A percentile compares a stretch with the other conserved stretches of the same genome.
Evolutionary conservation across 441 rosid genomes (phyloP).

Genomic region (Corymbia citriodora): DNA sequence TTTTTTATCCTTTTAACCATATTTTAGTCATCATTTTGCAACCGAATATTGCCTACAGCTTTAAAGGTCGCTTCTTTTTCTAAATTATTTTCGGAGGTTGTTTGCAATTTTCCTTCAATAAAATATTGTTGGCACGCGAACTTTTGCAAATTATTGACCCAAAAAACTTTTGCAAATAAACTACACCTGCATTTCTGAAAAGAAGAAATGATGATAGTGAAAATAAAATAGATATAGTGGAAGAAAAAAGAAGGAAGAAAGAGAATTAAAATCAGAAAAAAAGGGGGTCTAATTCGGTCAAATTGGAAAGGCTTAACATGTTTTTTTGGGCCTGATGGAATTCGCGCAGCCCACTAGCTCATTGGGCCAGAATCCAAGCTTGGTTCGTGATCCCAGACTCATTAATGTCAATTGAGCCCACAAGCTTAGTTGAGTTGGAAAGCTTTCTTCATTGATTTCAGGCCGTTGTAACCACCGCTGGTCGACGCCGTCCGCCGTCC

Average conservation of each 20-base stretch:
- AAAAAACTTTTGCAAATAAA: background rate
- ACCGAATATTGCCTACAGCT: background rate
- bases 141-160: background rate
- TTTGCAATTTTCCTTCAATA: background rate
- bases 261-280: background rate
- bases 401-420: background rate
- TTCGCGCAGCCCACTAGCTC: background rate
- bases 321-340: background rate
- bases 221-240: background rate
- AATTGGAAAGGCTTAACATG: background rate
- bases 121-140: background rate
- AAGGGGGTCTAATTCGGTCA: background rate
- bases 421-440: background rate
- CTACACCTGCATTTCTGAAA: background rate
- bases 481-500: background rate
- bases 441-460: background rate
- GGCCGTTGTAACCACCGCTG: background rate
- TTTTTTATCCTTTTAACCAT: fast-evolving
- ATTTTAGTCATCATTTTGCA: background rate
- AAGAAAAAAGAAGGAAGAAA: background rate
- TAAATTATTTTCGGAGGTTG: background rate
- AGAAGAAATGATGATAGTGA: background rate
- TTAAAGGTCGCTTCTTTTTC: background rate
- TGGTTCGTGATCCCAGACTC: background rate
- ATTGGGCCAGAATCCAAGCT: background rate